Conservation (phyloP, 495 filamentous ascomycete genomes). For the Tetracladium setigerum region DNA sequence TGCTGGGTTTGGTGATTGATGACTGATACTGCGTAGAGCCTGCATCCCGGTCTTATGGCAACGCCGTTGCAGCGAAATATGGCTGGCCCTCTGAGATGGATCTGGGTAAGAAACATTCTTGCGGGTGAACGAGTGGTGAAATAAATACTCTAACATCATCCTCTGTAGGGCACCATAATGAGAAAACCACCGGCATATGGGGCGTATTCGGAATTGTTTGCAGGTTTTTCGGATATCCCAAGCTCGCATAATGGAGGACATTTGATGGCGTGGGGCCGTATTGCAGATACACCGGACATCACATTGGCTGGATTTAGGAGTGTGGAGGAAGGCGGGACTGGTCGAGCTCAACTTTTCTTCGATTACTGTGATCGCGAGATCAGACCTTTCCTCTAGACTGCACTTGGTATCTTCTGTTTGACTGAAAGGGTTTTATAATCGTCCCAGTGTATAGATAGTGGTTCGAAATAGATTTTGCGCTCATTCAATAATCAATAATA, state of each 20-base stretch:
- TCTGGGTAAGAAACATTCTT: conserved; percentile 10
- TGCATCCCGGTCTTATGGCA: conserved; percentile 31
- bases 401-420: too few relatives aligned
- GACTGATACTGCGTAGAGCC: conserved; percentile 2
- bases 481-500: too few relatives aligned
- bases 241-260: conserved; percentile 16
- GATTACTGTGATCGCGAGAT: conserved; percentile 18
- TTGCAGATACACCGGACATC: conserved; percentile 16
- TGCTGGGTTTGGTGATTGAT: background rate
- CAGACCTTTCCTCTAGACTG: conserved; percentile 1
- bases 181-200: conserved; percentile 25
- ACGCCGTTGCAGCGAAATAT: conserved; percentile 27
- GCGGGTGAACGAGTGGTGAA: too few relatives aligned
- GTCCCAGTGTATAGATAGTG: too few relatives aligned
- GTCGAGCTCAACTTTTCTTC: conserved; percentile 26
- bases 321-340: conserved; percentile 18
- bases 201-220: conserved; percentile 36
- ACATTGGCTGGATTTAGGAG: conserved; percentile 9
- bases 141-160: background rate
- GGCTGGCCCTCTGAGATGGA: background rate
- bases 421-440: too few relatives aligned
- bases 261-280: conserved; percentile 26
- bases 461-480: too few relatives aligned
- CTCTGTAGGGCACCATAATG: conserved; percentile 1
- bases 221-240: conserved; percentile 28